Base-by-base conservation (phyloP, 129 eudicot genomes). In the Pulicaria dysenterica region DNA sequence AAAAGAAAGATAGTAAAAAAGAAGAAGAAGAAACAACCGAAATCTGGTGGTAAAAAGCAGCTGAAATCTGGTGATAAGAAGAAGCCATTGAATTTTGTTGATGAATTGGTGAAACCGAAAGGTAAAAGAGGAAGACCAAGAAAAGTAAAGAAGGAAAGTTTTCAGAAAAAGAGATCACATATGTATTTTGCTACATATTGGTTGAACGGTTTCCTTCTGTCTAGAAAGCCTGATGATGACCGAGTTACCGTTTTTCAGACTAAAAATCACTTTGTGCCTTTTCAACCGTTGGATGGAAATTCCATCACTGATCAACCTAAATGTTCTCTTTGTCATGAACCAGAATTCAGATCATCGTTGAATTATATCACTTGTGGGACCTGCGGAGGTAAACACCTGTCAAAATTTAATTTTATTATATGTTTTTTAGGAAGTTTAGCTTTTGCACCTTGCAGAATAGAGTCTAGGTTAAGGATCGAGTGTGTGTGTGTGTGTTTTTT, bases 251-350 rank as follows among this genome's bases (percentile, higher is more conserved):
- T 55, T 8, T 90, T 94, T 70, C 73, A 70, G 74, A 80, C 81
- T 65, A 83, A 56, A 50, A 83, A 76, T 65, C 84, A 85, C 67
- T 63, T 83, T 44, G 57, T 75, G 39, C 62, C 81, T 49, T 72
- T 80, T 36, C 82, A 78, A 44, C 81, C 13, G 74, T 75, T 53
- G 54, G 36, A 64, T n/a, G n/a, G n/a, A n/a, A n/a, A n/a, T 79
- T 73, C 60, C 40, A 9, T 58, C 58, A 12, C 45, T 49, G 69
- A 57, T 50, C 70, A 58, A 53, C 95, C 96, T 34, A 84, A 73
- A 79, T 93, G 98, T 66, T 43, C 77, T 76, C 90, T 93, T 46
- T 93, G 98, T 75, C n/a, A 70, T 13, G 96, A 87, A 77, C 69
- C 67, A 12, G 87, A 83, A 58, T 79, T 69, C 74, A 57, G 72